These are phyloP conservation scores for Russula earlei DNA, from an alignment of 768 basidiomycete species.

Conservation along the genomic window DNA sequence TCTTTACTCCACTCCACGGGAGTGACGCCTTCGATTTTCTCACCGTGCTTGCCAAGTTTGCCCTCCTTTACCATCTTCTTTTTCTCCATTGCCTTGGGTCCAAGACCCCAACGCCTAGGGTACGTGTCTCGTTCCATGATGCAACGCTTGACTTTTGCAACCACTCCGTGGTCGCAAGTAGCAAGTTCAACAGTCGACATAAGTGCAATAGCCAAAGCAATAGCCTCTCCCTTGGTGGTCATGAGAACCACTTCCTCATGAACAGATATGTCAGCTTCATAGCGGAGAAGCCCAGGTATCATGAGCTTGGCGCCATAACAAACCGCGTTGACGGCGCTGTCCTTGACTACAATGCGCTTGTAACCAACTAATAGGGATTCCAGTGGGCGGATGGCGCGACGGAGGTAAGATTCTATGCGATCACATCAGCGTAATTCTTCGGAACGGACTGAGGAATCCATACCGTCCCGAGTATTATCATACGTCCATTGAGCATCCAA, in stretches of 20 bases:
- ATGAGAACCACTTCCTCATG: slow-evolving; percentile 96
- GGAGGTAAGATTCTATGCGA: slow-evolving; percentile 83
- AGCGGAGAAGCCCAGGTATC: slow-evolving; percentile 96
- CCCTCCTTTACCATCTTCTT: slow-evolving; percentile 99
- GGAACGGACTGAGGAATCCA: not conserved
- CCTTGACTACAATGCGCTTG: slow-evolving; percentile 98
- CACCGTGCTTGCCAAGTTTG: slow-evolving; percentile 90
- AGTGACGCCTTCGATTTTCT: slow-evolving; percentile 78
- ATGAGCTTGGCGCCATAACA: slow-evolving; percentile 99
- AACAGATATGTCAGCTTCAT: slow-evolving; percentile 88
- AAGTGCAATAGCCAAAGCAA: slow-evolving; percentile 88
- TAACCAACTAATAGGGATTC: slow-evolving; percentile 92
- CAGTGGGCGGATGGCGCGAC: slow-evolving; percentile 87
- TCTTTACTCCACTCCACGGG: slow-evolving; percentile 87
- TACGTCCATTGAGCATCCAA: slow-evolving; percentile 98
- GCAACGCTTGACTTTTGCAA: slow-evolving; percentile 97
- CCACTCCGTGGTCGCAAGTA: slow-evolving; percentile 97
- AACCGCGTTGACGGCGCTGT: slow-evolving; percentile 97
- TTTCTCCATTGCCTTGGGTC: slow-evolving; percentile 94
- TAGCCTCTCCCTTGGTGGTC: slow-evolving; percentile 99
- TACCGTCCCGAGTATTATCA: slow-evolving; percentile 95
- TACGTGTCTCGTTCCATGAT: slow-evolving; percentile 99
- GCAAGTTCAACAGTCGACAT: slow-evolving; percentile 99
- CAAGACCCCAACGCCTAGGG: slow-evolving; percentile 95
- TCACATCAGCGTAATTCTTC: slow-evolving; percentile 9